Evolutionary conservation across 1,284 basidiomycete genomes (phyloP).

Genomic region (Fomitopsis schrenkii): DNA sequence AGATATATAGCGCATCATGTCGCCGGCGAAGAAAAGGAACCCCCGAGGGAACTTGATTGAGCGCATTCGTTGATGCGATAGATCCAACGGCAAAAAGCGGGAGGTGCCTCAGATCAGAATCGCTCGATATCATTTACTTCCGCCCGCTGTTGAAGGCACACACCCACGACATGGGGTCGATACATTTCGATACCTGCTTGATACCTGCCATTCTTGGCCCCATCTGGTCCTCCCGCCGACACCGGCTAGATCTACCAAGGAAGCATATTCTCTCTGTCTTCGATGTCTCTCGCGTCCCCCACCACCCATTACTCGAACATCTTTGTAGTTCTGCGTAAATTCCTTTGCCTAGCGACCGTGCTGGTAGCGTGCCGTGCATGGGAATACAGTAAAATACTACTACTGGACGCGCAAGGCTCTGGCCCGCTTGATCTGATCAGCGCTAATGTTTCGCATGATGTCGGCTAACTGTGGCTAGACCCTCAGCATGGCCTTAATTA

Average conservation of each 20-base stretch:
- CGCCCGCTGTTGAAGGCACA: background rate
- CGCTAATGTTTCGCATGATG: too few species aligned
- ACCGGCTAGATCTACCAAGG: background rate
- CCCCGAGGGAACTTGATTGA: background rate
- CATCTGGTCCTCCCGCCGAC: background rate
- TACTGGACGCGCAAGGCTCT: too few species aligned
- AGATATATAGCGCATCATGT: slow-evolving; percentile 2
- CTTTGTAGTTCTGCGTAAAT: too few species aligned
- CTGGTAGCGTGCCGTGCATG: too few species aligned
- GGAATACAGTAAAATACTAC: too few species aligned
- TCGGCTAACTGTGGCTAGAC: too few species aligned
- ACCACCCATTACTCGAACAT: too few species aligned
- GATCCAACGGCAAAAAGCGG: background rate
- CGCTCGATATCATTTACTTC: background rate
- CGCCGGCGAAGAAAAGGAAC: background rate
- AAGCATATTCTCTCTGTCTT: background rate
- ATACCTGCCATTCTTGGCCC: background rate
- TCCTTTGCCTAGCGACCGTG: too few species aligned
- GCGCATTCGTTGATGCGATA: background rate
- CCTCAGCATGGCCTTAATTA: too few species aligned
- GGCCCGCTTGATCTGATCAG: too few species aligned
- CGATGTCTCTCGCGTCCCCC: background rate
- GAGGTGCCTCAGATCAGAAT: background rate
- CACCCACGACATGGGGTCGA: background rate
- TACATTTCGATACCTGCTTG: background rate